These are phyloP conservation scores for Phylloporus sp. DNA, from an alignment of 768 basidiomycete genomes.

Conservation along the genomic window DNA sequence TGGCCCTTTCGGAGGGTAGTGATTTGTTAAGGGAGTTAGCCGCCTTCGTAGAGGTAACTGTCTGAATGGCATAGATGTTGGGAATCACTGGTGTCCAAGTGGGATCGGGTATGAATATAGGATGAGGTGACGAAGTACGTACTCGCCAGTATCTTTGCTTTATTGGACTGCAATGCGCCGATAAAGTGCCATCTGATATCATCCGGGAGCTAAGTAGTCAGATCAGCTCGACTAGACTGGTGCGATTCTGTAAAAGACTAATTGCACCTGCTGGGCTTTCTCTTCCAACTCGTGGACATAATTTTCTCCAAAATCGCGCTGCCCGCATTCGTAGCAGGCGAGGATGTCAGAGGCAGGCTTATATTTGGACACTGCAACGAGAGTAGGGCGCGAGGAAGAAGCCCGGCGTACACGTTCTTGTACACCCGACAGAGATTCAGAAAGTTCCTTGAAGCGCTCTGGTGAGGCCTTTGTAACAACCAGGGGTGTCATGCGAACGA, in stretches of 20 bases:
- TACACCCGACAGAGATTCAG: constrained; percentile 51
- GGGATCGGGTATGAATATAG: constrained; percentile 3
- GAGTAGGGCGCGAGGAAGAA: constrained; percentile 30
- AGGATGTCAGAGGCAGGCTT: constrained; percentile 87
- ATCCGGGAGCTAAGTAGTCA: constrained; percentile 59
- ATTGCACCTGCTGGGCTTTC: constrained; percentile 68
- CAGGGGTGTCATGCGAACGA: constrained; percentile 19
- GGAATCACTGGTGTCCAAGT: constrained; percentile 59
- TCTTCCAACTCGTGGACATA: constrained; percentile 92
- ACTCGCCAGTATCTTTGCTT: constrained; percentile 87
- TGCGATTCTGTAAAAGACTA: neutral
- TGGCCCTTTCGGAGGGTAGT: constrained; percentile 49
- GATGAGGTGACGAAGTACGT: constrained; percentile 16
- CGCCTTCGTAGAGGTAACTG: constrained; percentile 75
- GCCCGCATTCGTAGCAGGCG: constrained; percentile 75
- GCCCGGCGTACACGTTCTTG: constrained; percentile 42
- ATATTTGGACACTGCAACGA: constrained; percentile 92
- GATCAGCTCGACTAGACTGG: constrained; percentile 4
- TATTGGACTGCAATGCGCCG: constrained; percentile 90
- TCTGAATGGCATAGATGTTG: constrained; percentile 85
- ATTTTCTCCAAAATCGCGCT: constrained; percentile 96
- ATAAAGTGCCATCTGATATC: constrained; percentile 98
- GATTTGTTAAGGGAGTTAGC: constrained; percentile 78
- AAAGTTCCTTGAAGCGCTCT: constrained; percentile 52
- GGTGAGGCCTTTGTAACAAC: constrained; percentile 19